phyloP scores from a whole-genome alignment of 2,329 filamentous ascomycete genomes.

The Trichoderma sp. region DNA sequence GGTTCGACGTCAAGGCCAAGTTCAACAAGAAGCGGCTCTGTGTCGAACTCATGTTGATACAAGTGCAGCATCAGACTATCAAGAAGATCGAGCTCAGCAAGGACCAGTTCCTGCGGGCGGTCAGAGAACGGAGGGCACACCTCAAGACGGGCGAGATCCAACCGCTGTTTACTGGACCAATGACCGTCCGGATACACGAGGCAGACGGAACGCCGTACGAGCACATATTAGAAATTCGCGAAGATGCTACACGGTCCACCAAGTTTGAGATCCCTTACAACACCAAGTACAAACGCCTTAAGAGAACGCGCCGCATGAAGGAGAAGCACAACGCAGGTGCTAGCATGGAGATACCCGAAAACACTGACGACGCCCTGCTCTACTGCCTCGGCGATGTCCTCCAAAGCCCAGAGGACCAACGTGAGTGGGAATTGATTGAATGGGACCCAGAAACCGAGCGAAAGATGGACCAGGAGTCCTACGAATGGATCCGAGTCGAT shows the following conservation, averaged over 20 bases:
- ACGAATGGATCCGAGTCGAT: constrained; percentile 98
- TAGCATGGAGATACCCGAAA: constrained; percentile 62
- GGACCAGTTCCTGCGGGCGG: constrained; percentile 77
- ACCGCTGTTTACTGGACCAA: constrained; percentile 87
- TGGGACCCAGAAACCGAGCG: constrained; percentile 89
- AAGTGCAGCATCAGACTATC: constrained; percentile 61
- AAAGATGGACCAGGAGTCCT: constrained; percentile 92
- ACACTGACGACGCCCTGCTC: constrained; percentile 78
- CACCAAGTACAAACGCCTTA: constrained; percentile 97
- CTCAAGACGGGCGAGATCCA: constrained; percentile 71
- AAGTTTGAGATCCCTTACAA: constrained; percentile 98
- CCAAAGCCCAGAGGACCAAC: constrained; percentile 76
- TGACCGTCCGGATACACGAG: constrained; percentile 98
- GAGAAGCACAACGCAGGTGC: constrained; percentile 64
- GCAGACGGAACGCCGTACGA: constrained; percentile 98
- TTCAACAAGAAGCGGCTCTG: constrained; percentile 99
- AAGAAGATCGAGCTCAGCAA: constrained; percentile 61
- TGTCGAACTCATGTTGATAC: constrained; percentile 86
- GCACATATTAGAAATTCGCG: constrained; percentile 94
- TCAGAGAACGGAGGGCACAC: constrained; percentile 74
- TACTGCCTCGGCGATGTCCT: constrained; percentile 93
- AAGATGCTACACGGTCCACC: constrained; percentile 70
- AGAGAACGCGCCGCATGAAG: constrained; percentile 80
- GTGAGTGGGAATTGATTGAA: constrained; percentile 81
- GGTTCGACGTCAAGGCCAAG: constrained; percentile 80